These are phyloP conservation scores for Hymenoscyphus fraxineus DNA, from an alignment of 2,329 filamentous ascomycete species.

Conservation along the genomic window DNA sequence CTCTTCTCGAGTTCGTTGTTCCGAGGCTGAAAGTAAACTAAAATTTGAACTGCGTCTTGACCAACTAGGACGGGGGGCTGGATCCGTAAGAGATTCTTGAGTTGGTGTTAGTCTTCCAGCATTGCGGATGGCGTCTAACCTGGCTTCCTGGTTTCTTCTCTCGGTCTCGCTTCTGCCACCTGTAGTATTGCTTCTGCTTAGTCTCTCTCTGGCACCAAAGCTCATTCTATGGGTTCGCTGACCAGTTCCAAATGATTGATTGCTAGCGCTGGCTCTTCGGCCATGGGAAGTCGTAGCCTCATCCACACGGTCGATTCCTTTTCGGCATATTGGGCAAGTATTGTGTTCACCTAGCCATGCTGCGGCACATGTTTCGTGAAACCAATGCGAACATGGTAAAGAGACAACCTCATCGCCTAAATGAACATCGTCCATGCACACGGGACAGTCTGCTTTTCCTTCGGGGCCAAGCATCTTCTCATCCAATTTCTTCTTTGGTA, in stretches of 20 bases:
- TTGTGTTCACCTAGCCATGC: slow-evolving; percentile 88
- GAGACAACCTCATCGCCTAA: slow-evolving; percentile 70
- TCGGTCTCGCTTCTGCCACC: slow-evolving; percentile 16
- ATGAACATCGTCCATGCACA: slow-evolving; percentile 85
- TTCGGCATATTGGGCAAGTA: slow-evolving; percentile 81
- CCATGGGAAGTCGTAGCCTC: slow-evolving; percentile 16
- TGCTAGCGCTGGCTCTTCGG: slow-evolving; percentile 19
- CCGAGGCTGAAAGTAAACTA: not conserved
- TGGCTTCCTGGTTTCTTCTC: slow-evolving; percentile 23
- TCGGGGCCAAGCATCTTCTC: slow-evolving; percentile 63
- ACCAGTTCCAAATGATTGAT: slow-evolving; percentile 16
- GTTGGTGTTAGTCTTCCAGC: slow-evolving; percentile 22
- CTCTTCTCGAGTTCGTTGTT: not conserved
- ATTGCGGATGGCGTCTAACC: slow-evolving; percentile 30
- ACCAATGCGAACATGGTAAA: slow-evolving; percentile 90
- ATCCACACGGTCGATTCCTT: slow-evolving; percentile 32
- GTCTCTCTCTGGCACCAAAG: slow-evolving; percentile 6
- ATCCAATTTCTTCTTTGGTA: slow-evolving; percentile 70
- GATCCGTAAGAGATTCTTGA: slow-evolving; percentile 13
- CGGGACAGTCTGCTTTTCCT: slow-evolving; percentile 78
- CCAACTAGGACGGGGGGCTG: slow-evolving; percentile 4
- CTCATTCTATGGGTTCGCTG: slow-evolving; percentile 21
- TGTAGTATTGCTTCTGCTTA: slow-evolving; percentile 18
- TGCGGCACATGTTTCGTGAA: slow-evolving; percentile 77
- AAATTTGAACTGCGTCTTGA: not conserved